Conservation (phyloP, 192 early-diverging fungal species). For the Coemansia sp. region DNA sequence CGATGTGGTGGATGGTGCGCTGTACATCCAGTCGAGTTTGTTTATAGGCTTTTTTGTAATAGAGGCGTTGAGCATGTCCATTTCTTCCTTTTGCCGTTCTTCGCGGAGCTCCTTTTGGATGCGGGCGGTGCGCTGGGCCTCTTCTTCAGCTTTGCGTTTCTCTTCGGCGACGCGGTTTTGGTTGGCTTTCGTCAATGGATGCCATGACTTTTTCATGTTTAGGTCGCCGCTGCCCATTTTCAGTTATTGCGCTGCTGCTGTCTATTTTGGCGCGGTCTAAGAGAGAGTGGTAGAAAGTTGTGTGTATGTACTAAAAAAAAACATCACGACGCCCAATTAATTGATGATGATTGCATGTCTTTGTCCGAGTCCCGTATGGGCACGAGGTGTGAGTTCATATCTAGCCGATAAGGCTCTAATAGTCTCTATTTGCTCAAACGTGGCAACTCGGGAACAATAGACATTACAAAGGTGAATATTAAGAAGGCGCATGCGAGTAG, state of each 20-base stretch:
- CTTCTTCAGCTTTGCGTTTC: conserved; percentile 77
- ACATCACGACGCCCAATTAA: background rate
- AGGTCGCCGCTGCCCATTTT: conserved; percentile 56
- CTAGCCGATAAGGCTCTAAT: background rate
- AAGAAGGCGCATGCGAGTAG: background rate
- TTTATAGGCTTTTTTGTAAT: conserved; percentile 68
- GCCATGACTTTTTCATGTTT: conserved; percentile 98
- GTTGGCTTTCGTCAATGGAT: conserved; percentile 89
- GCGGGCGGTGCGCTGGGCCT: conserved; percentile 84
- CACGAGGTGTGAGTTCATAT: background rate
- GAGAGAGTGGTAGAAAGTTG: background rate
- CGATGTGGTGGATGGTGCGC: conserved; percentile 51
- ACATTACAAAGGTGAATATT: background rate
- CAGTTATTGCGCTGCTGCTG: background rate
- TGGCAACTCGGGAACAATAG: background rate
- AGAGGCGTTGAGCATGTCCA: conserved; percentile 74
- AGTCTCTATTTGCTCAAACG: background rate
- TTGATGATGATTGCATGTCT: background rate
- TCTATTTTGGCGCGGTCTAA: background rate
- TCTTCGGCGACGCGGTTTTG: conserved; percentile 66
- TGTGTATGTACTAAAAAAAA: background rate
- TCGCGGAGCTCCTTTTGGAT: conserved; percentile 90
- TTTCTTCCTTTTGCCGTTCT: conserved; percentile 84
- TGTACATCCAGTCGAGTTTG: conserved; percentile 97
- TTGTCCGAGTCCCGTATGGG: background rate